Base-by-base conservation (phyloP, 2,329 filamentous ascomycete genomes). In the Pezicula radicicola region DNA sequence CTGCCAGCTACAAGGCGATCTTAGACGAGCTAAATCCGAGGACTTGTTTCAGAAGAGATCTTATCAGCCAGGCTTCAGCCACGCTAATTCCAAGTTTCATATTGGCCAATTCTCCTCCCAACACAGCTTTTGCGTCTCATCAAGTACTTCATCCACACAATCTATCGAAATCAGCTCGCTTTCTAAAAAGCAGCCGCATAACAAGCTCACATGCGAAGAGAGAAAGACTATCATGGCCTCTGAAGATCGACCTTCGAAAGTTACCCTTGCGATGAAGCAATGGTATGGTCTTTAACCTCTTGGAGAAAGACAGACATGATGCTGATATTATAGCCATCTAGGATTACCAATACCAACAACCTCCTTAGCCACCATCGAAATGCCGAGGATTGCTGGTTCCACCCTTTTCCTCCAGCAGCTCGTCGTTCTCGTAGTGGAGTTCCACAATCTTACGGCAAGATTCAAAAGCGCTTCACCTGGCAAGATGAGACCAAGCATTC, bases 351-450 rank as follows among this genome's bases (percentile, higher is more conserved):
- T 21, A 59, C 53, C 16, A 51, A 56, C 25, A 40, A 41, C 16
- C 51, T 60, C 3, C 51, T 60, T 2, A 56, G 61, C 46, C 58
- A 58, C 3, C 60, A 55, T 18, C 49, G 52, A 13, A 50, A 53
- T 35, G 54, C 60, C 12, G 41, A 51, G 8, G 60, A 63, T 12
- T 63, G 60, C 16, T 62, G 59, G 60, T 52, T 63, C 18, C 61
- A 63, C 45, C 60, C 60, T 6, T 47, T 44, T 0, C 61, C 61
- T n/a, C 59, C 59, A 28, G 35, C 55, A 28, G 28, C 51, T n/a
- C 49, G 40, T 6, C 15, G 57, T 4, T 50, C 50, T 18, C 13
- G 28, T 3, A 41, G 46, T 16, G 57, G 55, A 15, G 50, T 52
- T 28, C 40, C 51, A 7, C 49, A 55, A 16, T 40, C 56, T 10